Conservation (phyloP, 2,329 filamentous ascomycete species). For the Leptosphaerulina australis region DNA sequence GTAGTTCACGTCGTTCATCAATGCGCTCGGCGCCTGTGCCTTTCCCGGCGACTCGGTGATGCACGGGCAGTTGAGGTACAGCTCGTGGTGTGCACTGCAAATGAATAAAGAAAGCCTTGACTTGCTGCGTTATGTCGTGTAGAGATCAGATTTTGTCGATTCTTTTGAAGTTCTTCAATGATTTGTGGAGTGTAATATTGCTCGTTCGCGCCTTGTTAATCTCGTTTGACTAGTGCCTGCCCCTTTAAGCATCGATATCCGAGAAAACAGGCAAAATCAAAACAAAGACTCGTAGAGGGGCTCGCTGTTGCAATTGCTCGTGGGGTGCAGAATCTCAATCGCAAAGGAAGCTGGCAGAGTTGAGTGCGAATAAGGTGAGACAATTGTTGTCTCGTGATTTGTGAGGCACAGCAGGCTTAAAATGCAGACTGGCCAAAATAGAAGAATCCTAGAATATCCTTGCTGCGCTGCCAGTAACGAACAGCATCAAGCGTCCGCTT, state of each 20-base stretch:
- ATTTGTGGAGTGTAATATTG: constrained; percentile 25
- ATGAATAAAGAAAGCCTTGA: constrained; percentile 9
- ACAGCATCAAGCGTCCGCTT: constrained; percentile 37
- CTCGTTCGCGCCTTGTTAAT: constrained; percentile 33
- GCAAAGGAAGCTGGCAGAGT: neutral
- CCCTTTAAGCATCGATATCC: constrained; percentile 11
- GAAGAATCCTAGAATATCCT: constrained; percentile 31
- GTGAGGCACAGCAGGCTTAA: constrained; percentile 33
- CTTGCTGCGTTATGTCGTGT: constrained; percentile 8
- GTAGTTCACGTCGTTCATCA: constrained; percentile 6
- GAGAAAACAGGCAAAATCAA: constrained; percentile 14
- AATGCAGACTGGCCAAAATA: constrained; percentile 26
- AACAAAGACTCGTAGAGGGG: constrained; percentile 1
- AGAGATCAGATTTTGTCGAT: constrained; percentile 5
- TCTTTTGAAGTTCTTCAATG: neutral
- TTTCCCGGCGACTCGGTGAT: constrained; percentile 10
- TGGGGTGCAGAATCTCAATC: neutral
- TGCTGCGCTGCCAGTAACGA: constrained; percentile 36
- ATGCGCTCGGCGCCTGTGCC: constrained; percentile 8
- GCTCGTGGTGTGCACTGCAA: constrained; percentile 12
- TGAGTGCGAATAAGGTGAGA: constrained; percentile 24
- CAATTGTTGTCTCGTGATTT: constrained; percentile 35
- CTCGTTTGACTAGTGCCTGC: constrained; percentile 28
- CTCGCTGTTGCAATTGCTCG: neutral
- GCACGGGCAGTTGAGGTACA: constrained; percentile 16